Evolutionary conservation across 2,329 filamentous ascomycete species (phyloP), one percentile per base, ranked within the genome.

Genomic region (Ciborinia camelliae): DNA sequence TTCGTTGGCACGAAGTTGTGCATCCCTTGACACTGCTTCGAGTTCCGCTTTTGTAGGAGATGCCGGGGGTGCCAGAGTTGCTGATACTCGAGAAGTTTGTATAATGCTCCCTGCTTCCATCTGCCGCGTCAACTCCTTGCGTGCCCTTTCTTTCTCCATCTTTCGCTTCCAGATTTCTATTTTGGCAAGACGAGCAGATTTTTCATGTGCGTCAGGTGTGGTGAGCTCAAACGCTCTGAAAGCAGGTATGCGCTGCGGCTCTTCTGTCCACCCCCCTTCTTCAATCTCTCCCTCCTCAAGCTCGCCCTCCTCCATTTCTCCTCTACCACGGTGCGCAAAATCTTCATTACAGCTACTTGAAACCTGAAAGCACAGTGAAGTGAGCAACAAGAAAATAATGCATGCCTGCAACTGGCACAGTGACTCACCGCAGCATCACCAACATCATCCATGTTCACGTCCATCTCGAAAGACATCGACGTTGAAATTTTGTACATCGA

Each of bases 181-280:
- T 30, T 30, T 55, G 7, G 53, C 23, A 14, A n/a, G 53, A n/a
- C 26, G n/a, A 30, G 26, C 18, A 9, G 9, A 4, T 30, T 28
- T n/a, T 30, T n/a, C 30, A 18, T 14, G 26, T 1, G 26, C 37
- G 26, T 6, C 23, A n/a, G 1, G 26, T n/a, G 18, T 15, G 6
- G 15, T 10, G 5, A 43, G 9, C 3, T 6, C 26, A 26, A 55
- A 43, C 15, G 37, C 18, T 30, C 30, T 43, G 1, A 43, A 43
- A 8, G 2, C 4, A 0, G 37, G 26, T 0, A n/a, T 30, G 1
- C 20, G 26, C 2, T 20, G 53, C 26, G 2, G 18, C 10, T 1
- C 4, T 43, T 30, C 53, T 8, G 18, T 30, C 18, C 26, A 55
- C 15, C n/a, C 18, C 15, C 26, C 53, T 12, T 28, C 20, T 2